Conservation (phyloP, 2,329 filamentous ascomycete genomes). For the Fusarium redolens region DNA sequence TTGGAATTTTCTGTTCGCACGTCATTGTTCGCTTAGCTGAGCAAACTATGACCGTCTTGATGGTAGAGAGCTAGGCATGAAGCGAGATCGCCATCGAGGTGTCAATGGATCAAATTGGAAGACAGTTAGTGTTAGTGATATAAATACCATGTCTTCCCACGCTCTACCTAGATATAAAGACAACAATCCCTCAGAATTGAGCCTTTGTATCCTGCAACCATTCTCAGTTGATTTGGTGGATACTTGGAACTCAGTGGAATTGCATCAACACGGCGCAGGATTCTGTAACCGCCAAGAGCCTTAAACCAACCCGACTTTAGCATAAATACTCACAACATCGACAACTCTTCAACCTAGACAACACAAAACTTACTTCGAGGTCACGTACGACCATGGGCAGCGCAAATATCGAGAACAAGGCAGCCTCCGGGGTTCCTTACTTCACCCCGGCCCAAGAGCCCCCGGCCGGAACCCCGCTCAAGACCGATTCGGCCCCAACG, state of each 20-base stretch:
- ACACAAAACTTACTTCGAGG: neutral
- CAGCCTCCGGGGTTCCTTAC: conserved; percentile 60
- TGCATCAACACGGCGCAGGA: conserved; percentile 6
- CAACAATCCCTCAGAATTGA: neutral
- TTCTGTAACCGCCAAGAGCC: neutral
- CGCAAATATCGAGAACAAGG: conserved; percentile 48
- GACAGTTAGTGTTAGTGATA: neutral
- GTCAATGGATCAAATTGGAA: neutral
- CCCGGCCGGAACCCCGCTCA: conserved; percentile 60
- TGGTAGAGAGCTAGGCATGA: neutral
- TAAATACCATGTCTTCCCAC: neutral
- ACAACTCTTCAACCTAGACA: neutral
- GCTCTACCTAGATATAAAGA: neutral
- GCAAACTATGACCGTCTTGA: neutral
- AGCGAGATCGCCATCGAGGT: neutral
- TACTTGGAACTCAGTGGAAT: neutral
- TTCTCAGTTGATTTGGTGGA: neutral
- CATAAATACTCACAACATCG: conserved; percentile 16
- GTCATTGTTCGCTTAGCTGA: conserved; percentile 16
- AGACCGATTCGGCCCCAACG: conserved; percentile 58
- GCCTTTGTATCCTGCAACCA: neutral
- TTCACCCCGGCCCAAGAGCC: conserved; percentile 67
- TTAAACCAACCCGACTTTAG: neutral
- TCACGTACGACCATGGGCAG: conserved; percentile 24
- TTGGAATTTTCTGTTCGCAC: neutral